Base-by-base conservation (phyloP, 1,284 basidiomycete species). In the Cutaneotrichosporon sp. region DNA sequence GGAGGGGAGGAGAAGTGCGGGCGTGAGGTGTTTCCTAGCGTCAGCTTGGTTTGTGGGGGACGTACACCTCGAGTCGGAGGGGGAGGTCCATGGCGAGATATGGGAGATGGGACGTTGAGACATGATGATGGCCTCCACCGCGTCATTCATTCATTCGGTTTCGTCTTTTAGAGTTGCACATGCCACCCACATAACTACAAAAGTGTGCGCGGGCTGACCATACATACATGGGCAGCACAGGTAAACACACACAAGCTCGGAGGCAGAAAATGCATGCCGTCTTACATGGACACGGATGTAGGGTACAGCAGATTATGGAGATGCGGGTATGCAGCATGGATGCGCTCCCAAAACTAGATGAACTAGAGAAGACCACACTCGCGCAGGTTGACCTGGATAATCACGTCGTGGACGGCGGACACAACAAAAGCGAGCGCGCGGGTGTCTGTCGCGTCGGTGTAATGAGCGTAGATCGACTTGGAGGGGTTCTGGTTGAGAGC, bases 401-500 rank as follows among this genome's bases (percentile, higher is more conserved):
- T 57, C 1, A 58, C 56, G 49, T 58, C 49, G 49, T 58, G 61
- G 22, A 62, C 56, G 32, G 61, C 56, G 4, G 61, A 62, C 13
- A 62, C 56, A 31, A 86, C 85, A 63, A 85, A 85, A 46, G 81
- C 79, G 71, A 85, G 81, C 65, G 83, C 83, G 46, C 77, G 78
- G 2, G 84, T 85, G 68, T 85, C 83, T 3, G 83, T 83, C 22
- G 82, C 82, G 65, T 82, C 83, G 52, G 82, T 84, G 67, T 79
- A 81, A 65, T 82, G 81, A 36, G 78, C 76, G 69, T 82, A 81
- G 64, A 83, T 80, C 63, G 81, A 81, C 73, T 84, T 84, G 30
- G 78, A 73, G 11, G 91, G 89, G 71, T 88, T 90, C 82, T 93
- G 91, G 79, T 94, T 94, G 64, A 94, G 84, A 22, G 86, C 87